Base-by-base conservation (phyloP, 1,139 yeast genomes). In the Candida labiduridarum region DNA sequence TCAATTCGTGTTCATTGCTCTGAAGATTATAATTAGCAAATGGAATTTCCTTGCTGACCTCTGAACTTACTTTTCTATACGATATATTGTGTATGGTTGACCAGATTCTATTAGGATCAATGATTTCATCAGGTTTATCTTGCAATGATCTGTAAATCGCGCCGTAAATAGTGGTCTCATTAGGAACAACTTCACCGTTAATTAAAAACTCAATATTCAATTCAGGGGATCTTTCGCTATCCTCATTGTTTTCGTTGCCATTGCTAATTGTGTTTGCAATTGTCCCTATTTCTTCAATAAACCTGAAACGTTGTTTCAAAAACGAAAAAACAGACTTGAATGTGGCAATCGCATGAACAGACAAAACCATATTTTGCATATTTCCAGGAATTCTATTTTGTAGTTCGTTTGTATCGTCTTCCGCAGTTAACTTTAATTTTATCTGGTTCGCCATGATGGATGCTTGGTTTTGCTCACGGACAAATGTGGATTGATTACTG, bases 291-390 rank as follows among this genome's bases (percentile, higher is more conserved):
- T 59, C 63, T 15, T 65, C 69, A 25, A 68, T 47, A 36, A 71
- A 59, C 30, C 56, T 57, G 14, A 71, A 56, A 48, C 74, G 60
- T 47, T 66, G 74, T 42, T 64, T 80, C 54, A 86, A 68, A 60
- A 89, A 90, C 1, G 83, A 79, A 47, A 83, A 85, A 39, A 92
- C 76, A 1, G 92, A 82, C 52, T 79, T 81, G 62, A 90, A 86
- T 0, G 97, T 87, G 0, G 97, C 96, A 59, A 91, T 85, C 0
- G 96, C 96, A 64, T 91, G 97, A n/a, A 89, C 88, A 15, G 92
- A 79, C 16, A 91, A 69, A 33, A 83, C 68, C 60, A 85, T 62
- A 35, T 72, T 71, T 36, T 71, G 71, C 56, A 74, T 60, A 7
- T 61, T 63, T 1, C 66, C 60, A 1, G 78, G 73, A 1, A 69